Base-by-base conservation (phyloP, 441 rosid genomes). In the Adansonia rubrostipa region DNA sequence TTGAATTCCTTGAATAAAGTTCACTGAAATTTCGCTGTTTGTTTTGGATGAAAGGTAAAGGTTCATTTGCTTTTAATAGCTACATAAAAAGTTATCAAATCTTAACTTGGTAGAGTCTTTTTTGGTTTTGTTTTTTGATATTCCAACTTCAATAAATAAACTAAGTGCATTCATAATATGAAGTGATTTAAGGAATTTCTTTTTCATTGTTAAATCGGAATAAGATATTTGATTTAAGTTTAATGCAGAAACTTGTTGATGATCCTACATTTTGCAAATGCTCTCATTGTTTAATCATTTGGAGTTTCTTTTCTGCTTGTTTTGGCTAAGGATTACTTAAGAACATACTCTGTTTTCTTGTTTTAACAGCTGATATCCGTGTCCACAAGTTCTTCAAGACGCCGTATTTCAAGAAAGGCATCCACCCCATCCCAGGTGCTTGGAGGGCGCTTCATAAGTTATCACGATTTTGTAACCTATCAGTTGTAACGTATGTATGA, bases 381-480 rank as follows among this genome's bases (percentile, higher is more conserved):
- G 99, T 93, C 75, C 99, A 96, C 53, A 98, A 96, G 82, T 96
- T 96, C 89, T 96, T 93, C 76, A 91, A 93, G 91, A 89, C 98
- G 45, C 72, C 89, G 13, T 96, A 93, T 85, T 96, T 96, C 89
- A 94, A 89, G 93, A 88, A 87, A 68, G 99, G 97, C 73, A 96
- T 93, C 78, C 85, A 93, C 82, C 98, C 99, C 50, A 82, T 96
- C 77, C 99, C 98, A 61, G 99, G 99, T 81, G 92, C 99, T 78
- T 95, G 84, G 82, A 80, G 73, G 82, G 92, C 84, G 61, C 93
- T 96, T 75, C 88, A 85, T 83, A 91, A 87, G 82, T 72, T 96
- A 83, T 88, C 98, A 79, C 90, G 90, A 86, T 86, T 79, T 57
- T 94, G 96, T 84, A 88, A 86, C 82, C 89, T 96, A 24, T 89